These are phyloP conservation scores for Metschnikowia noctiluminum DNA, from an alignment of 805 yeast genomes.

Conservation along the genomic window DNA sequence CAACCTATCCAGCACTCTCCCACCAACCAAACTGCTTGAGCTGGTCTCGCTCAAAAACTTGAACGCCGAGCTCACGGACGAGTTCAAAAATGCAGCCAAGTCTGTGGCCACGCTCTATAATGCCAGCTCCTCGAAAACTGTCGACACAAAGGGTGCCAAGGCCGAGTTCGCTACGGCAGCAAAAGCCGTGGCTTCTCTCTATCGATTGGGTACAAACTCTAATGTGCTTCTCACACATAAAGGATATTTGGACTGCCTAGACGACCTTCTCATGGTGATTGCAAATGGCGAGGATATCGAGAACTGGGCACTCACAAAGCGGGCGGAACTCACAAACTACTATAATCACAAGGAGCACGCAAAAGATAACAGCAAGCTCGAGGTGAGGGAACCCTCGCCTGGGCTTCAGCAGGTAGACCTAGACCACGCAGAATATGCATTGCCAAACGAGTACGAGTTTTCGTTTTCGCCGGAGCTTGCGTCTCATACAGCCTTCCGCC, in stretches of 20 bases:
- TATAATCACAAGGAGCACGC: conserved; percentile 12
- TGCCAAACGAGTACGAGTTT: conserved; percentile 32
- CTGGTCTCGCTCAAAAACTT: conserved; percentile 47
- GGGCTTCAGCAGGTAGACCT: conserved; percentile 1
- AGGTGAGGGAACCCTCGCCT: background rate
- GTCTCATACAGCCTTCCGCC: conserved; percentile 28
- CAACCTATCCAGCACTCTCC: conserved; percentile 53
- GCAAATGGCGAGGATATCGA: conserved; percentile 45
- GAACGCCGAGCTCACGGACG: conserved; percentile 52
- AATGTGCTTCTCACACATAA: conserved; percentile 44
- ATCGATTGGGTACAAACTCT: conserved; percentile 56
- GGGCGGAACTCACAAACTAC: conserved; percentile 37
- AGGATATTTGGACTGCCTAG: conserved; percentile 62
- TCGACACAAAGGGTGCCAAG: conserved; percentile 5
- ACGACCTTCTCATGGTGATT: conserved; percentile 48
- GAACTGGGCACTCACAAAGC: conserved; percentile 49
- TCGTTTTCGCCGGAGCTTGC: conserved; percentile 26
- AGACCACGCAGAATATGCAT: conserved; percentile 1
- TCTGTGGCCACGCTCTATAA: conserved; percentile 56
- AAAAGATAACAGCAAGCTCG: background rate
- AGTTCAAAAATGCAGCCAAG: conserved; percentile 69
- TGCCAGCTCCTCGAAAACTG: conserved; percentile 3
- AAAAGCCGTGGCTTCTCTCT: conserved; percentile 47
- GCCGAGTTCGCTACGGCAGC: conserved; percentile 41
- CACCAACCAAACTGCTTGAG: conserved; percentile 48